Evolutionary conservation across 1,139 yeast species (phyloP).

Genomic region (Blastobotrys arbuscula): DNA sequence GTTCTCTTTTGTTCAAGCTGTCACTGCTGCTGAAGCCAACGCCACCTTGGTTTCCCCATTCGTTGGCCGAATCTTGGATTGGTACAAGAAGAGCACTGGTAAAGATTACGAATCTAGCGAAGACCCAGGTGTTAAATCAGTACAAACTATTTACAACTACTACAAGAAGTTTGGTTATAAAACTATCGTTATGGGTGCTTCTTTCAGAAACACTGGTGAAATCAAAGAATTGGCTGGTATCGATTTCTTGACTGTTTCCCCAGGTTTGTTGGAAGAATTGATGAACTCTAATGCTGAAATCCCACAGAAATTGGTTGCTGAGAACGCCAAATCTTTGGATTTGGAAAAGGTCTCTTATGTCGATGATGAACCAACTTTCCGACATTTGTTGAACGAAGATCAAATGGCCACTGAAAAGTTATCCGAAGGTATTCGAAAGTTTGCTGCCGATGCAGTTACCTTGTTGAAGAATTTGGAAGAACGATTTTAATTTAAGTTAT

Average conservation of each 20-base stretch:
- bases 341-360: slow-evolving; percentile 72
- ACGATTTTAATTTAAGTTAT: slow-evolving; percentile 28
- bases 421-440: slow-evolving; percentile 95
- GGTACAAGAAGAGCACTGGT: slow-evolving; percentile 96
- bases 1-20: slow-evolving; percentile 95
- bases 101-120: slow-evolving; percentile 69
- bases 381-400: slow-evolving; percentile 89
- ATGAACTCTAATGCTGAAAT: slow-evolving; percentile 69
- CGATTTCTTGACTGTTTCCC: slow-evolving; percentile 94
- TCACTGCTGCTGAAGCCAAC: slow-evolving; percentile 97
- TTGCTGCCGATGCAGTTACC: slow-evolving; percentile 90
- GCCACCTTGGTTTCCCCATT: slow-evolving; percentile 97
- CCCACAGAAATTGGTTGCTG: slow-evolving; percentile 72
- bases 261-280: slow-evolving; percentile 86
- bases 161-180: slow-evolving; percentile 95
- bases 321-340: slow-evolving; percentile 50
- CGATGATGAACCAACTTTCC: slow-evolving; percentile 84
- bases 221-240: slow-evolving; percentile 96
- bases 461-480: slow-evolving; percentile 73
- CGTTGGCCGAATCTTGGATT: slow-evolving; percentile 98
- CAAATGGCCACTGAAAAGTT: slow-evolving; percentile 99
- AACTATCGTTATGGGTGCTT: slow-evolving; percentile 99
- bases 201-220: slow-evolving; percentile 97
- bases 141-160: slow-evolving; percentile 85
- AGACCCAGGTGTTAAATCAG: slow-evolving; percentile 97